Evolutionary conservation across 495 filamentous ascomycete species (phyloP), one percentile per base, ranked within the genome.

Genomic region (Viridothelium virens): DNA sequence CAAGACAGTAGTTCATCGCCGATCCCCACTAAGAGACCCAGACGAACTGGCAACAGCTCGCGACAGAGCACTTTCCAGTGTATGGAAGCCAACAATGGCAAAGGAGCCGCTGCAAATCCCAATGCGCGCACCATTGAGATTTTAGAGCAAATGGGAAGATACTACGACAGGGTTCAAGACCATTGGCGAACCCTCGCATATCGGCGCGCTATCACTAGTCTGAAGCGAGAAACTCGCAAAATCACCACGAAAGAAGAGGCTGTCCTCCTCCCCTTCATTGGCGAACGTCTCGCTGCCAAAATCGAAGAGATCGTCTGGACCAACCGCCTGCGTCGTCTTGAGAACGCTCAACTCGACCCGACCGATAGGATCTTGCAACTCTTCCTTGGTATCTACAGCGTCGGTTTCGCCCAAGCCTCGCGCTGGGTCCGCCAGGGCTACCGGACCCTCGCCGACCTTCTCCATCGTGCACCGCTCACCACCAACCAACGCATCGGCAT

Each of bases 291-390:
- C 16, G 94, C 94, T 0, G 80, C 82, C 48, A 97, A 97, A 71
- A 96, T 98, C 65, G 89, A 95, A 71, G 94, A 98, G 72, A 96
- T 97, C 61, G 91, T 84, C 4, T 74, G 76, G 63, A 97, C 93
- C 0, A 85, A 92, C 71, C 80, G 80, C 14, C 84, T 98, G 0
- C 82, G 85, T 25, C 85, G 89, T 46, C 80, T 97, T 2, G 90
- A 96, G 0, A 82, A 84, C 69, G 81, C 88, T 0, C 84, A 81
- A 63, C 70, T 78, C 14, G 88, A 93, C n/a, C 82, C 86, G 0
- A 79, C 80, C 14, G 88, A 91, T 71, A 75, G 76, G 2, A 76
- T 83, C 0, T 74, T 96, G 16, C 85, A 86, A 39, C 68, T 79
- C 2, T 97, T 97, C 70, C 76, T 90, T 18, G 82, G 86, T 0